Conservation (phyloP, 768 basidiomycete genomes). For the Favolaschia claudopus region DNA sequence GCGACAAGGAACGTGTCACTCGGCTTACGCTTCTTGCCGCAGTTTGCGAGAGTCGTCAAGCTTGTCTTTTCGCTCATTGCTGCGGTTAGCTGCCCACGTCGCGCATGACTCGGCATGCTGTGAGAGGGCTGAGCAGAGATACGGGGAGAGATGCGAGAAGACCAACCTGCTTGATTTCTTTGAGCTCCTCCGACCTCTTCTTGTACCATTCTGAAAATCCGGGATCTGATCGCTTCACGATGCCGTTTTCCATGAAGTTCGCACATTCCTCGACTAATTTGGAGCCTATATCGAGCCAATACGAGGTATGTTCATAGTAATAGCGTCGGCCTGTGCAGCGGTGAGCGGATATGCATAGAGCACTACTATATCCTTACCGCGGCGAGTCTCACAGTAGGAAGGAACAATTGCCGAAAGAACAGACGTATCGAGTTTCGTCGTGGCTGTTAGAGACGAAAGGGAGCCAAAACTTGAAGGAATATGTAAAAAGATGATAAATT, state of each 20-base stretch:
- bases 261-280: conserved; percentile 4
- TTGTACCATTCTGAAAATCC: conserved; percentile 3
- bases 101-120: conserved; percentile 4
- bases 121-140: not conserved
- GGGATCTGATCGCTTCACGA: not conserved
- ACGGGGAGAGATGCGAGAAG: not conserved
- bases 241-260: not conserved
- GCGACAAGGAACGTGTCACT: not conserved
- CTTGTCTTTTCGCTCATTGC: conserved; percentile 2
- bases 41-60: conserved; percentile 9
- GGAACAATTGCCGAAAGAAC: not conserved
- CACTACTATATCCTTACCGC: too few relatives aligned
- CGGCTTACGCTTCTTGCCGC: conserved; percentile 10
- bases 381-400: not conserved
- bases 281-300: not conserved
- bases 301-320: not conserved
- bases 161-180: not conserved
- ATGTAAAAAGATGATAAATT: not conserved
- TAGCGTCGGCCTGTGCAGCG: not conserved
- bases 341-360: not conserved
- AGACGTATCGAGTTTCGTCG: not conserved
- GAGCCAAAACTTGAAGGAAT: not conserved
- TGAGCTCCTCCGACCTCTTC: not conserved
- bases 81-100: conserved; percentile 3
- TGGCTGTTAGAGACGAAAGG: not conserved